These are phyloP conservation scores for Pelargonium australe DNA, from an alignment of 441 rosid species.

Conservation along the genomic window DNA sequence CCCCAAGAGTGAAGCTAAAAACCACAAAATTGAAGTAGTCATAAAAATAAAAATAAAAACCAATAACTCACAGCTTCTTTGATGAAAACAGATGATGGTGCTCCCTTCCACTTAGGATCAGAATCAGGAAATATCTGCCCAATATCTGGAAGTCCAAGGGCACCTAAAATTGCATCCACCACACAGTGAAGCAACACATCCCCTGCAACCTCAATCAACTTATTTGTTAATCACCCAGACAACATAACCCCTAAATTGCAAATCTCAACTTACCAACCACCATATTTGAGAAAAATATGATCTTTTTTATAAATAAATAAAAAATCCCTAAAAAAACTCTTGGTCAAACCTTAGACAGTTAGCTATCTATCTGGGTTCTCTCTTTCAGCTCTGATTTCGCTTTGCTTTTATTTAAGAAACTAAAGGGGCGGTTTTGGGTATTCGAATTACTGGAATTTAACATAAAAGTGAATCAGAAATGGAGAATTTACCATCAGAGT, in stretches of 20 bases:
- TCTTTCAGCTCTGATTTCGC: not conserved
- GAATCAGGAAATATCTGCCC: constrained; percentile 90
- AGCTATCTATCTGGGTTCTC: not conserved
- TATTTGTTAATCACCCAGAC: not conserved
- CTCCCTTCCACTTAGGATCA: constrained; percentile 97
- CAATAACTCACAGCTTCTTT: constrained; percentile 77
- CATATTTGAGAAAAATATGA: constrained; percentile 8
- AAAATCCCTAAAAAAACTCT: not conserved
- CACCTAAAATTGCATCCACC: constrained; percentile 96
- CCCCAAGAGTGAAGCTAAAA: not conserved
- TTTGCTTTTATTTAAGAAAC: not conserved
- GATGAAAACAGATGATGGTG: constrained; percentile 76
- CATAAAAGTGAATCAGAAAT: not conserved
- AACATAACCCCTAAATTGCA: constrained; percentile 6
- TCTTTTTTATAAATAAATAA: not conserved
- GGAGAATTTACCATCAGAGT: constrained; percentile 64
- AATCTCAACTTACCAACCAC: not conserved
- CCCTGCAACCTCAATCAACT: constrained; percentile 35
- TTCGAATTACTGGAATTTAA: not conserved
- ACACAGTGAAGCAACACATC: constrained; percentile 95
- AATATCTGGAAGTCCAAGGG: constrained; percentile 89
- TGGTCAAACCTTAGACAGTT: not conserved
- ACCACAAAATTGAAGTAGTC: not conserved
- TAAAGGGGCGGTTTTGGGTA: not conserved
- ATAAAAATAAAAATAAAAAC: not conserved